These are phyloP conservation scores for Ustilago lituana DNA, from an alignment of 1,284 basidiomycete genomes.

Conservation along the genomic window DNA sequence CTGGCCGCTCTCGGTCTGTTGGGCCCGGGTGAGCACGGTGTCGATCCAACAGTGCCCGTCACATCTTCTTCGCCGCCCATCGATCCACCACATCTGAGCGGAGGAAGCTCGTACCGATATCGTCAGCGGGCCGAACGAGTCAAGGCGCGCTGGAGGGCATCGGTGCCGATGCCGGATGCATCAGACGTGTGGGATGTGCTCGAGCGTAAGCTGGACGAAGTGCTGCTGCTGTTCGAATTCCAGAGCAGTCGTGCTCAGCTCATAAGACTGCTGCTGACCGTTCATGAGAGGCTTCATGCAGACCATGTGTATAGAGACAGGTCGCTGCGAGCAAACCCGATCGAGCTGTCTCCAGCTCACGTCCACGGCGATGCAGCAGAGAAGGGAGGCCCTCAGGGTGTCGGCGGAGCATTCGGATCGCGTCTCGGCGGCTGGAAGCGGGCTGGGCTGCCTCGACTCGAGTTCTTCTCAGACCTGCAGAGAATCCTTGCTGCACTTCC, in stretches of 20 bases:
- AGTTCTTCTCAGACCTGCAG: constrained; percentile 48
- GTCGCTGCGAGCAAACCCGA: constrained; percentile 31
- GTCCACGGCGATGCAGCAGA: constrained; percentile 36
- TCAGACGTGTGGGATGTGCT: constrained; percentile 60
- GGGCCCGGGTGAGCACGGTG: constrained; percentile 1
- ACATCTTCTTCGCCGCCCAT: constrained; percentile 1
- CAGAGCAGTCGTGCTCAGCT: constrained; percentile 50
- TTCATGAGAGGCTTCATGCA: constrained; percentile 49
- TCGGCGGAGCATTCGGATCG: constrained; percentile 34
- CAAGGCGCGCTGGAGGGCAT: constrained; percentile 34
- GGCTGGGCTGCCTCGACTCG: constrained; percentile 40
- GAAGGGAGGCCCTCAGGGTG: constrained; percentile 22
- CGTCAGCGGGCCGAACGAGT: constrained; percentile 35
- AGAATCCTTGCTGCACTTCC: constrained; percentile 31
- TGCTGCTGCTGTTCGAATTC: constrained; percentile 57
- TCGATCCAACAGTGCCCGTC: not conserved
- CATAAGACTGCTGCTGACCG: constrained; percentile 45
- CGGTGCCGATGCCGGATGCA: constrained; percentile 33
- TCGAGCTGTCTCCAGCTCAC: constrained; percentile 45
- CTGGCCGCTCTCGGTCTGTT: constrained; percentile 34
- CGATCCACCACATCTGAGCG: constrained; percentile 24
- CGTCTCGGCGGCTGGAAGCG: constrained; percentile 39
- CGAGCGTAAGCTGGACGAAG: constrained; percentile 53
- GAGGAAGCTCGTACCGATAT: constrained; percentile 42
- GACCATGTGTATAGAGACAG: constrained; percentile 43